Base-by-base conservation (phyloP, 208 protist species). In the Strigomonas galati region DNA sequence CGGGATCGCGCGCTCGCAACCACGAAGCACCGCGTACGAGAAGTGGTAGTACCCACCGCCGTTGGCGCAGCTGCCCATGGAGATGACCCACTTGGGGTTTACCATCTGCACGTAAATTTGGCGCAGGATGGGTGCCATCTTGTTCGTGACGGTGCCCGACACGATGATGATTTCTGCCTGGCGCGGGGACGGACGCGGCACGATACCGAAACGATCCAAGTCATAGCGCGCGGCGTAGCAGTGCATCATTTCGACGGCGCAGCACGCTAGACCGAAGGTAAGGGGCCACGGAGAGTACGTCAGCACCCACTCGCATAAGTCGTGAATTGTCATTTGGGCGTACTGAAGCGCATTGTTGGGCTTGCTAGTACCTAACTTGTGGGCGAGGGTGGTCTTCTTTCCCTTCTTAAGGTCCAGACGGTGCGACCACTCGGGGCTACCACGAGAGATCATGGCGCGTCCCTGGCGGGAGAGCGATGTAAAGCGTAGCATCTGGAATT, bases 41-140 rank as follows among this genome's bases (percentile, higher is more conserved):
- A 99, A 99, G 85, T 99, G 97, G 76, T 99, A 99, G 85, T 99
- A 99, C 19, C 98, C 98, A 64, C 97, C 98, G 66, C 98, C 98
- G 82, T 99, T 99, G 26, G 98, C 98, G 75, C 98, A 99, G 73
- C 85, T 97, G 31, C 98, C 98, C 95, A 98, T 98, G 31, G 83
- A 95, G 44, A 96, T 91, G 27, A 97, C 89, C 86, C 87, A 97
- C 78, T 94, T 94, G 52, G 95, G 95, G 69, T 97, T 97, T 62
- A 97, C 89, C 96, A 99, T 99, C 77, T 99, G 96, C 60, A 98
- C 94, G 74, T 99, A 98, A 67, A 98, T 94, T 71, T 98, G 98
- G 30, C 98, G 84, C 19, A 99, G 81, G n/a, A 98, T 90, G 26
- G 98, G 98, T 1, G 98, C 98, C 98, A 99, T 99, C 74, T 99